These are phyloP conservation scores for Arthrocladium fulminans DNA, from an alignment of 2,329 filamentous ascomycete species.

Conservation along the genomic window DNA sequence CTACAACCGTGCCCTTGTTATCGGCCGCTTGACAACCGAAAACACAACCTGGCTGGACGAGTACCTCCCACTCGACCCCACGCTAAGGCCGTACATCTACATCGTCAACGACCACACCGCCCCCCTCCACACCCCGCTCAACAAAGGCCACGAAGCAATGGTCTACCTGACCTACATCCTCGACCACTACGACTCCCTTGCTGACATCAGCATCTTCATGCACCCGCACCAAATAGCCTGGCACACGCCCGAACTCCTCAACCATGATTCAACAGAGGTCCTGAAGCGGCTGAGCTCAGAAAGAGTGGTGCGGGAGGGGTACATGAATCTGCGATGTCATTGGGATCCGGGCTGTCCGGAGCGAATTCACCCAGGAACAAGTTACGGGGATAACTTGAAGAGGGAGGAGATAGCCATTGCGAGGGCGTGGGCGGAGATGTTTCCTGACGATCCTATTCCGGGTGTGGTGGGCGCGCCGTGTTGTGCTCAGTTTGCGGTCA, in stretches of 20 bases:
- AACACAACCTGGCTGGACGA: constrained; percentile 44
- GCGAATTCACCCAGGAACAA: constrained; percentile 44
- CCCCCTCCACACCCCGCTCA: constrained; percentile 44
- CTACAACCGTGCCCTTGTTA: constrained; percentile 48
- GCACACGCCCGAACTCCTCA: constrained; percentile 51
- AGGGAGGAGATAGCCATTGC: constrained; percentile 41
- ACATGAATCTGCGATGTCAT: constrained; percentile 53
- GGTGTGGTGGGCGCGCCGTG: constrained; percentile 51
- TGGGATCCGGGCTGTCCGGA: constrained; percentile 51
- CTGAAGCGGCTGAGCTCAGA: constrained; percentile 44
- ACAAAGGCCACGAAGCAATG: constrained; percentile 56
- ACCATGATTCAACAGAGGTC: constrained; percentile 42
- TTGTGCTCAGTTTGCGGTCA: constrained; percentile 57
- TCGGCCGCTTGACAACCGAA: constrained; percentile 25
- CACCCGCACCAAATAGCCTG: constrained; percentile 49
- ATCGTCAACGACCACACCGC: constrained; percentile 45
- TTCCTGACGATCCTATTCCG: constrained; percentile 37
- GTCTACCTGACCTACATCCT: constrained; percentile 55
- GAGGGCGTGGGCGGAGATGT: constrained; percentile 40
- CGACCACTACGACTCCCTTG: constrained; percentile 51
- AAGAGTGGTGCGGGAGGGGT: constrained; percentile 45
- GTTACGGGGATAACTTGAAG: constrained; percentile 32
- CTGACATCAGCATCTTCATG: constrained; percentile 53
- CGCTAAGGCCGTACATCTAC: constrained; percentile 41
- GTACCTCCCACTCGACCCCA: constrained; percentile 32